Base-by-base conservation (phyloP, 495 filamentous ascomycete species). In the Penicillium flavigenum region DNA sequence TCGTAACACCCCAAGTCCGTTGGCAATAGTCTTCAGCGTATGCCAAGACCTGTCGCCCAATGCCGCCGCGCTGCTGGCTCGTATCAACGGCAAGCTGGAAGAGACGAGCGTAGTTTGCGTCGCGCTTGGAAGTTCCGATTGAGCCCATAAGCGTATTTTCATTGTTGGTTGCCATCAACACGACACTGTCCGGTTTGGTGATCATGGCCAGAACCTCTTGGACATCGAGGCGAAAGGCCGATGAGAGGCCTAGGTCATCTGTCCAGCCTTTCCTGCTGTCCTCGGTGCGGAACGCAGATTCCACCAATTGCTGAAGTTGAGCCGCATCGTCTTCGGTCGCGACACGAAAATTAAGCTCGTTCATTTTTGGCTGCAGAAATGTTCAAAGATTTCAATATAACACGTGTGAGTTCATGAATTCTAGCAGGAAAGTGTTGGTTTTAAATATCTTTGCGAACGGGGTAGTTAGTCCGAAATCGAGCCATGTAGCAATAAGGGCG, bases 11-110 rank as follows among this genome's bases (percentile, higher is more conserved):
- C 71, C 73, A 78, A 24, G 49, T 58, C 42, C 47, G 41, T 6
- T 52, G 57, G 19, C 64, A 71, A 48, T 75, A 78, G 7, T 59
- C 44, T 47, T 81, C 79, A 9, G 76, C 76, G 27, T 73, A 65
- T 6, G 57, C 57, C 22, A 80, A 62, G 4, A 79, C 61, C 51
- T 63, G 69, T 11, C 70, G 64, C 1, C 79, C 79, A 16, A 78
- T 41, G 0, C 79, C 79, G 2, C 65, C 63, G 5, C 63, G 68
- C 52, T 79, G 77, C 19, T 67, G 54, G 8, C 32, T 47, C 7
- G 65, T 64, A 54, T 73, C 65, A 0, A 80, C 73, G 7, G 78
- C 77, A 22, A 81, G 62, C 68, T 76, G 64, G 39, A 68, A 72
- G 41, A 81, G 65, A 34, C 75, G 73, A 38, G 66, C 75, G 31